Conservation (phyloP, 169 alveolate genomes). For the Ichthyophthirius multifiliis region DNA sequence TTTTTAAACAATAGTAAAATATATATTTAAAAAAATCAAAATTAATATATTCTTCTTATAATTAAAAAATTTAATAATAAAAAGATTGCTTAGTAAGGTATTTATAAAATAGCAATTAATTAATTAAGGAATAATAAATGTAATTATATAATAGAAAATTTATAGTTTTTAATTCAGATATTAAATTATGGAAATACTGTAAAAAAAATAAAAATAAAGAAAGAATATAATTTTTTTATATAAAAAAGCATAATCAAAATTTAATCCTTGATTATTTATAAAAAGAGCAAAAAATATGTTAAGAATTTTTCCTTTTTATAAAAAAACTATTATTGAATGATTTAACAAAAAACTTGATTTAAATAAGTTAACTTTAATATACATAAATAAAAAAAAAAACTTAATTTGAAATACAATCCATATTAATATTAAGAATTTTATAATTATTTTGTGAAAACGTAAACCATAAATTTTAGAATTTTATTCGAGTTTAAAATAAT, state of each 20-base stretch:
- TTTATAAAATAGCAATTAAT: not conserved
- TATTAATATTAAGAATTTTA: not conserved
- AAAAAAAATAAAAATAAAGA: not conserved
- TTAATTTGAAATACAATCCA: not conserved
- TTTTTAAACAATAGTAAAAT: not conserved
- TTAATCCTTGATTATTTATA: not conserved
- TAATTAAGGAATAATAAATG: not conserved
- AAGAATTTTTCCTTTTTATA: not conserved
- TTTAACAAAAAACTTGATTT: not conserved
- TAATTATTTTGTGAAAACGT: conserved; percentile 12
- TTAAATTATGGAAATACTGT: not conserved
- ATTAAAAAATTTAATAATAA: not conserved
- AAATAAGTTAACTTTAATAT: not conserved
- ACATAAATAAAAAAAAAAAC: not conserved
- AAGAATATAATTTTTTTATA: not conserved
- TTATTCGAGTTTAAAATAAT: not conserved
- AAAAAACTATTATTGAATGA: not conserved
- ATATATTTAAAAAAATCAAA: not conserved
- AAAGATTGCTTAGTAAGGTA: not conserved
- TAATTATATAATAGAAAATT: not conserved
- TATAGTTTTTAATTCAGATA: not conserved
- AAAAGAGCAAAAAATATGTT: not conserved
- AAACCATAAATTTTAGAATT: not conserved
- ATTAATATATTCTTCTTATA: not conserved
- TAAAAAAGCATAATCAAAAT: not conserved